These are phyloP conservation scores for Fusarium gaditjirri DNA, from an alignment of 2,329 filamentous ascomycete genomes.

Conservation along the genomic window DNA sequence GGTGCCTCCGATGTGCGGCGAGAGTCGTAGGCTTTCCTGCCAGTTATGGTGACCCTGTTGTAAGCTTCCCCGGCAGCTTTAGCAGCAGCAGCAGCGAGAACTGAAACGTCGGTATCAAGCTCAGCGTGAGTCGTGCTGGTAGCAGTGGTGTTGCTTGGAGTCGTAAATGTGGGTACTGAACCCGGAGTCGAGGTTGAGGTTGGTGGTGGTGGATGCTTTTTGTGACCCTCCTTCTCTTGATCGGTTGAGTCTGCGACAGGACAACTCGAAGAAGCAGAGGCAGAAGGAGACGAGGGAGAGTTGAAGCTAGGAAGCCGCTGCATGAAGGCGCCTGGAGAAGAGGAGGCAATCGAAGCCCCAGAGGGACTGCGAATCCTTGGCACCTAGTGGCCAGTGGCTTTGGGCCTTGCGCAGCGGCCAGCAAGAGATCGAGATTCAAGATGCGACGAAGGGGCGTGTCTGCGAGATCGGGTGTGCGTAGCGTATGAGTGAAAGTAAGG, in stretches of 20 bases:
- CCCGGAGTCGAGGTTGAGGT: slow-evolving; percentile 16
- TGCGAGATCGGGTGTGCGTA: slow-evolving; percentile 32
- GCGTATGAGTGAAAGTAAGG: slow-evolving; percentile 5
- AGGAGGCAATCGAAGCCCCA: slow-evolving; percentile 43
- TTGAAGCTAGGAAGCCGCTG: slow-evolving; percentile 42
- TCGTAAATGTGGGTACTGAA: slow-evolving; percentile 19
- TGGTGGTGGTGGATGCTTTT: slow-evolving; percentile 14
- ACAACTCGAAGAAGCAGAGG: slow-evolving; percentile 16
- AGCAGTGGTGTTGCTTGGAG: slow-evolving; percentile 10
- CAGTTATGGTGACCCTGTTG: slow-evolving; percentile 21
- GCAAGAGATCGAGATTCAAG: slow-evolving; percentile 48
- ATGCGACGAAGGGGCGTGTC: slow-evolving; percentile 38
- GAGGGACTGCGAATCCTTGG: slow-evolving; percentile 43
- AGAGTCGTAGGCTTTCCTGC: slow-evolving; percentile 25
- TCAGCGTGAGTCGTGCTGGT: slow-evolving; percentile 8
- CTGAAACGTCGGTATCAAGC: slow-evolving; percentile 14
- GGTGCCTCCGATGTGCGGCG: slow-evolving; percentile 21
- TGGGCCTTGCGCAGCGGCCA: slow-evolving; percentile 36
- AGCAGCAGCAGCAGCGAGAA: slow-evolving; percentile 19
- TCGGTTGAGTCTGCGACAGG: slow-evolving; percentile 28
- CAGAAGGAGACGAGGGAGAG: slow-evolving; percentile 34
- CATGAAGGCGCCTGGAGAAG: slow-evolving; percentile 48
- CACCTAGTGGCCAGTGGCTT: slow-evolving; percentile 42
- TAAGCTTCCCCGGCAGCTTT: slow-evolving; percentile 22
- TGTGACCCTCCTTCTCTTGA: slow-evolving; percentile 21